Percentiles rank a stretch among this genome's conserved stretches.
phyloP scores from a whole-genome alignment of 257 asterid genomes.

The Solanum commersonii region DNA sequence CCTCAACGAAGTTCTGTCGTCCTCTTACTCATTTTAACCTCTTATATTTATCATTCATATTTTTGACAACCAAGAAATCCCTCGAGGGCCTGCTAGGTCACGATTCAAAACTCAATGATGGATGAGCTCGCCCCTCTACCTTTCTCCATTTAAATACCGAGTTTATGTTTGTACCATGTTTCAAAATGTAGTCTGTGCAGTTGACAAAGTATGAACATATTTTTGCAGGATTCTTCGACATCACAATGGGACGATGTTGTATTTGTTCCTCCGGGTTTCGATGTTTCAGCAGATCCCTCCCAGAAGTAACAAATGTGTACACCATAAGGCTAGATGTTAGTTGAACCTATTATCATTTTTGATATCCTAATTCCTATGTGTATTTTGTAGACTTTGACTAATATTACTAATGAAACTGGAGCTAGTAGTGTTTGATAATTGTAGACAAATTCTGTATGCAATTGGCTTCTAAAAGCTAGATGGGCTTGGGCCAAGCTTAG shows the following conservation, averaged over 20 bases:
- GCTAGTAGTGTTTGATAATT: not conserved
- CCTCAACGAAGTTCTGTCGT: not conserved
- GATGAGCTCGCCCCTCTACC: not conserved
- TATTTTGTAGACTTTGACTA: not conserved
- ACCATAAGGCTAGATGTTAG: not conserved
- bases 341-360: not conserved
- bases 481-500: not conserved
- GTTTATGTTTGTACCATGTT: too few relatives aligned
- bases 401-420: not conserved
- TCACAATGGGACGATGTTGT: constrained; percentile 76
- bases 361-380: not conserved
- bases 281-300: constrained; percentile 47
- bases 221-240: constrained; percentile 53
- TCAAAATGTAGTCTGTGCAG: not conserved
- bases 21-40: not conserved
- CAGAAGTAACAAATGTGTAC: not conserved
- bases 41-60: not conserved
- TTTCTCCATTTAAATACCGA: not conserved
- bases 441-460: not conserved
- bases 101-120: not conserved
- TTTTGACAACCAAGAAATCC: not conserved
- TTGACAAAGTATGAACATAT: not conserved
- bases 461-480: not conserved
- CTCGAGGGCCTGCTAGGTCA: not conserved
- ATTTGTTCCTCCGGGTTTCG: constrained; percentile 88